These are phyloP conservation scores for Leavenworthia alabamica DNA, from an alignment of 345 rosid species.

Conservation along the genomic window DNA sequence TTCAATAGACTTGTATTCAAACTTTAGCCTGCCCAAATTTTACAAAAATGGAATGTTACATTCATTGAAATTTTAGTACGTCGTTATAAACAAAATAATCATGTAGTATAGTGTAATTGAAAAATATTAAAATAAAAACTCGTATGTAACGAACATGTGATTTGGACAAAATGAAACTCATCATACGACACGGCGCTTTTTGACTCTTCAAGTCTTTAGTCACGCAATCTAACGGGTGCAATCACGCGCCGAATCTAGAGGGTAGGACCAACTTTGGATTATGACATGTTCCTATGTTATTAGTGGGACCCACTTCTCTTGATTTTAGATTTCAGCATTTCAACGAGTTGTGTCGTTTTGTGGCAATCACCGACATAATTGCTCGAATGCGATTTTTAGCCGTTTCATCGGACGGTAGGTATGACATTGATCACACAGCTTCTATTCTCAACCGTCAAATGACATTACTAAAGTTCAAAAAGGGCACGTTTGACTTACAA, in stretches of 20 bases:
- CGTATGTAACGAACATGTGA: not conserved
- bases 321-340: slow-evolving; percentile 3
- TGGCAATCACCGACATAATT: slow-evolving; percentile 25
- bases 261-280: not conserved
- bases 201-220: slow-evolving; percentile 16
- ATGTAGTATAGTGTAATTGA: not conserved
- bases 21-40: slow-evolving; percentile 60
- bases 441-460: slow-evolving; percentile 15
- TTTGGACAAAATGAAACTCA: slow-evolving; percentile 5
- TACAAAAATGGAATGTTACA: not conserved
- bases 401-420: slow-evolving; percentile 8
- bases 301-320: slow-evolving; percentile 16
- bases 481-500: slow-evolving; percentile 40
- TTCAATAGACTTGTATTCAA: slow-evolving; percentile 56
- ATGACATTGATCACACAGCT: not conserved
- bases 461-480: not conserved
- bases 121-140: too few species aligned
- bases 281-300: not conserved
- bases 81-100: not conserved
- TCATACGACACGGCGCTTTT: slow-evolving; percentile 1
- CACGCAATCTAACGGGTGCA: slow-evolving; percentile 8
- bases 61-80: not conserved
- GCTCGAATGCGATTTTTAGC: not conserved
- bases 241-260: slow-evolving; percentile 21
- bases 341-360: slow-evolving; percentile 18